These are phyloP conservation scores for Heliamphora pulchella DNA, from an alignment of 179 eudicot genomes.

Conservation along the genomic window DNA sequence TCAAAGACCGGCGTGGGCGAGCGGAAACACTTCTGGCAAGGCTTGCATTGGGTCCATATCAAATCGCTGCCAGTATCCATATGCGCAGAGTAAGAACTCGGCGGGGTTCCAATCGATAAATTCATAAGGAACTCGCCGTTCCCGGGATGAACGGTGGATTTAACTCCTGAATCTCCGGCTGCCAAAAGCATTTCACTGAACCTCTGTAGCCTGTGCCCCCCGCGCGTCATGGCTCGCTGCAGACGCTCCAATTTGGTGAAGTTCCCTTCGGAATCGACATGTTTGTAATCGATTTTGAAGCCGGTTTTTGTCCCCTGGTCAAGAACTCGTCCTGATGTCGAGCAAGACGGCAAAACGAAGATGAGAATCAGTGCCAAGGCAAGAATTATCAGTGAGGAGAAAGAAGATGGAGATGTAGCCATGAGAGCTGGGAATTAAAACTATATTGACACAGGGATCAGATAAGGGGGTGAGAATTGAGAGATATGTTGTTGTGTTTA, in stretches of 20 bases:
- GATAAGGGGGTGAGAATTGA: too few species aligned
- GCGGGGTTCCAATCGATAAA: slow-evolving; percentile 56
- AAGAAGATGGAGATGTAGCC: neutral
- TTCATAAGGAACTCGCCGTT: slow-evolving; percentile 64
- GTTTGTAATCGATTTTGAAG: slow-evolving; percentile 41
- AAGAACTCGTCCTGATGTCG: slow-evolving; percentile 35
- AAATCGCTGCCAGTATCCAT: slow-evolving; percentile 76
- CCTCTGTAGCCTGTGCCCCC: slow-evolving; percentile 38
- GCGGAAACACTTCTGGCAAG: slow-evolving; percentile 51
- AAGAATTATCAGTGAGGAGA: neutral
- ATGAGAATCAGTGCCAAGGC: neutral
- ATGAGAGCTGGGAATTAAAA: neutral
- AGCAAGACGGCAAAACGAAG: neutral
- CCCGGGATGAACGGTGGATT: slow-evolving; percentile 44
- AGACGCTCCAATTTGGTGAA: slow-evolving; percentile 52
- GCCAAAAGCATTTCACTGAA: slow-evolving; percentile 36
- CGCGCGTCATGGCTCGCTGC: slow-evolving; percentile 46
- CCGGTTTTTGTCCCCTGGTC: slow-evolving; percentile 24
- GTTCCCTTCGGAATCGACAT: slow-evolving; percentile 55
- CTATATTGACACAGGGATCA: too few species aligned
- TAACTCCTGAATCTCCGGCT: slow-evolving; percentile 16
- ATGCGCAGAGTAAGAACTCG: slow-evolving; percentile 38
- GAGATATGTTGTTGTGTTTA: too few species aligned
- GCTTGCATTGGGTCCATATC: slow-evolving; percentile 72
- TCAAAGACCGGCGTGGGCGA: slow-evolving; percentile 54